A percentile compares a stretch with the other conserved stretches of the same genome.
Conservation (phyloP, 306 rosid genomes). For the apple (Malus domestica) region DNA sequence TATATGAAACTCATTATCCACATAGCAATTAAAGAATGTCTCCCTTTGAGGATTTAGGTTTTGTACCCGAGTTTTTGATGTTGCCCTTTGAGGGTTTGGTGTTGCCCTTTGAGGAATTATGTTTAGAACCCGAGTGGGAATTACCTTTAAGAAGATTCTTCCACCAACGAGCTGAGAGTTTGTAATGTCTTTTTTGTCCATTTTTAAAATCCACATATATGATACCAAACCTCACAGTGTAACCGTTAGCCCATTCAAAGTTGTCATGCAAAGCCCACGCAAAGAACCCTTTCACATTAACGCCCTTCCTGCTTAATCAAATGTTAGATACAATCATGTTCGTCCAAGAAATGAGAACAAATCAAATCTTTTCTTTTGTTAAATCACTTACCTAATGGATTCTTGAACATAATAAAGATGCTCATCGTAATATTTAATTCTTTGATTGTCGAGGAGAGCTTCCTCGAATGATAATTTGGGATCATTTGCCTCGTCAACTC, state of each 20-base stretch:
- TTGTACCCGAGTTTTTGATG: neutral
- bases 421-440: slow-evolving; percentile 29
- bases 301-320: slow-evolving; percentile 25
- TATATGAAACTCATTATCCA: neutral
- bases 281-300: slow-evolving; percentile 37
- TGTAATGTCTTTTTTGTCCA: slow-evolving; percentile 19
- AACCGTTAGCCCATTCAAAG: slow-evolving; percentile 40
- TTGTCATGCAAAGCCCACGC: slow-evolving; percentile 45
- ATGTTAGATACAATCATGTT: neutral
- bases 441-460: slow-evolving; percentile 25
- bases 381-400: slow-evolving; percentile 38
- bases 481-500: slow-evolving; percentile 33
- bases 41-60: neutral
- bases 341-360: neutral
- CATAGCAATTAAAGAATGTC: neutral
- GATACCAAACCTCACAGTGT: slow-evolving; percentile 24
- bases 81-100: neutral
- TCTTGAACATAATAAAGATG: slow-evolving; percentile 33
- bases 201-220: slow-evolving; percentile 20
- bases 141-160: slow-evolving; percentile 9
- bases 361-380: neutral
- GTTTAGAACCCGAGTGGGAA: neutral
- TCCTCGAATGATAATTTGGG: slow-evolving; percentile 20
- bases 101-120: neutral
- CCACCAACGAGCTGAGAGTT: slow-evolving; percentile 24